Evolutionary conservation across 768 basidiomycete genomes (phyloP).

Genomic region (Exsudoporus frostii): DNA sequence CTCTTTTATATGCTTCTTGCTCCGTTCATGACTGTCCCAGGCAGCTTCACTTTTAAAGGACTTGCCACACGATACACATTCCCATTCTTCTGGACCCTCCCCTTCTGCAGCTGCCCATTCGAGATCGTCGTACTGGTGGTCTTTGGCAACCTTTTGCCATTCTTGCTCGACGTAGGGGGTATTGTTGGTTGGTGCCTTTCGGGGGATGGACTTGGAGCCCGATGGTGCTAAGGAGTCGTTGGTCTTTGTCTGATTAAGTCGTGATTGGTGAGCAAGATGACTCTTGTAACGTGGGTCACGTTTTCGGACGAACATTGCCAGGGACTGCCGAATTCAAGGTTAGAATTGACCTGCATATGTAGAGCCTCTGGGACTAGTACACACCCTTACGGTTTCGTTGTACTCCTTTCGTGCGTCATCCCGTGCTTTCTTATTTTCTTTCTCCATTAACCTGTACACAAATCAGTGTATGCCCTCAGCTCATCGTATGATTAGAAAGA

Average conservation of each 20-base stretch:
- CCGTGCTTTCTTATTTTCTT: conserved; percentile 89
- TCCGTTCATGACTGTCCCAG: conserved; percentile 95
- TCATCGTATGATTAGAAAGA: background rate
- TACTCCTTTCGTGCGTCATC: conserved; percentile 89
- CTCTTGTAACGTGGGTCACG: conserved; percentile 86
- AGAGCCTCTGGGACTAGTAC: conserved; percentile 22
- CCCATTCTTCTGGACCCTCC: conserved; percentile 77
- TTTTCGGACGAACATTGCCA: conserved; percentile 75
- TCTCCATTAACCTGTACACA: conserved; percentile 76
- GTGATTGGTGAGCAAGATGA: conserved; percentile 48
- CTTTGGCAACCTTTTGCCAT: conserved; percentile 71
- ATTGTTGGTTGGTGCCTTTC: conserved; percentile 21
- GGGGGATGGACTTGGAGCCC: conserved; percentile 22
- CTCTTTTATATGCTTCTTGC: conserved; percentile 89
- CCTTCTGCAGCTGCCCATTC: conserved; percentile 76
- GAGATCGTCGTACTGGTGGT: conserved; percentile 44
- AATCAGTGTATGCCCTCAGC: background rate
- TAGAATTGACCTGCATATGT: background rate
- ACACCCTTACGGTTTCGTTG: conserved; percentile 84
- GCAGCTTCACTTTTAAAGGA: conserved; percentile 87
- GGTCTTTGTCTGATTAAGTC: conserved; percentile 33
- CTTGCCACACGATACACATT: conserved; percentile 94
- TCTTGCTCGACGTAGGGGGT: conserved; percentile 75
- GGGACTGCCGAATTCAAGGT: conserved; percentile 43
- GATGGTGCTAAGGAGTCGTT: conserved; percentile 33